These are phyloP conservation scores for Blastomyces percursus DNA, from an alignment of 2,329 filamentous ascomycete genomes.

Conservation along the genomic window DNA sequence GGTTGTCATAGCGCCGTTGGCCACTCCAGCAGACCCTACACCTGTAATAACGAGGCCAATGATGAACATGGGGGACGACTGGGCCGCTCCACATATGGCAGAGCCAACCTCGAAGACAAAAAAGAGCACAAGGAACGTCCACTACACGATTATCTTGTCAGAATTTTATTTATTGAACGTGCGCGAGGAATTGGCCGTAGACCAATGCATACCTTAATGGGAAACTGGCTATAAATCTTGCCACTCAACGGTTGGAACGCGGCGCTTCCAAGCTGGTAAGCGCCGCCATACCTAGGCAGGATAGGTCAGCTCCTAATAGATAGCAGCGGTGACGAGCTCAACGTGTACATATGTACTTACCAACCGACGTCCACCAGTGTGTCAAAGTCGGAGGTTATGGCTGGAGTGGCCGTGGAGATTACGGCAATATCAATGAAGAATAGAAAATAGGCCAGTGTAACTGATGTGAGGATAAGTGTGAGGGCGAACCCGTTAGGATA, in stretches of 20 bases:
- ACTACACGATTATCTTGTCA: conserved; percentile 15
- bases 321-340: neutral
- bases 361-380: conserved; percentile 19
- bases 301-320: neutral
- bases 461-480: conserved; percentile 16
- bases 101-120: conserved; percentile 24
- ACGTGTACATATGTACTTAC: conserved; percentile 16
- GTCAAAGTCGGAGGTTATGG: conserved; percentile 19
- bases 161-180: neutral
- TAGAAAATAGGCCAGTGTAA: conserved; percentile 19
- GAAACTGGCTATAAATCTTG: conserved; percentile 19
- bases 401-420: conserved; percentile 17
- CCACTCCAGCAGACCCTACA: conserved; percentile 18
- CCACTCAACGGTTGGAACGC: conserved; percentile 20
- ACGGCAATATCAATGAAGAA: conserved; percentile 19
- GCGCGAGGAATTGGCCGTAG: neutral
- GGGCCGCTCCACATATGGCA: conserved; percentile 17
- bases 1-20: conserved; percentile 16
- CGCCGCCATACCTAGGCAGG: neutral
- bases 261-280: conserved; percentile 15
- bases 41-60: conserved; percentile 20
- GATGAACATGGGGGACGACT: conserved; percentile 22
- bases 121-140: conserved; percentile 23
- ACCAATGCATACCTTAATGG: conserved; percentile 14
- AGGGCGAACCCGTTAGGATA: conserved; percentile 15